Evolutionary conservation across 495 filamentous ascomycete species (phyloP).

Genomic region (Cercophora samala): DNA sequence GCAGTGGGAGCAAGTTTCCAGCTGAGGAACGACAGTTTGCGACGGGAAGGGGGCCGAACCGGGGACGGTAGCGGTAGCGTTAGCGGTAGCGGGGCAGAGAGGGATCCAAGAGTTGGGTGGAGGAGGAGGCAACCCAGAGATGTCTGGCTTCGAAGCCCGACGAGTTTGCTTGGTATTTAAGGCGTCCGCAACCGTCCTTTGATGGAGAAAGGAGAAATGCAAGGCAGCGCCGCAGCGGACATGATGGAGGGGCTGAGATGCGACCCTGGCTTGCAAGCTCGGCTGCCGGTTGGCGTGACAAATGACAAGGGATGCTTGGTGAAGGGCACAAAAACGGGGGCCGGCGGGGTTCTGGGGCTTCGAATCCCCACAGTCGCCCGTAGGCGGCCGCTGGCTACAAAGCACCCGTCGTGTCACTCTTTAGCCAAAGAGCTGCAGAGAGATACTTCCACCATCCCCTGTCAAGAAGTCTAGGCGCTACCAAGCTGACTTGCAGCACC

Average conservation of each 20-base stretch:
- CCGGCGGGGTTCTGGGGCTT: not conserved
- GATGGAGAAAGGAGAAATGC: slow-evolving; percentile 19
- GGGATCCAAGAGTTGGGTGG: not conserved
- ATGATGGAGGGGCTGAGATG: slow-evolving; percentile 22
- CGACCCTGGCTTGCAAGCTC: slow-evolving; percentile 10
- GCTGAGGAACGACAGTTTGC: not conserved
- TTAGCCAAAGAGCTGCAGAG: not conserved
- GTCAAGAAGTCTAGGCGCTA: slow-evolving; percentile 1
- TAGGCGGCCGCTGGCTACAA: slow-evolving; percentile 6
- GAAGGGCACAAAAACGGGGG: not conserved
- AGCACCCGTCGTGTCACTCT: not conserved
- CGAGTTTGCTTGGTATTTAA: slow-evolving; percentile 3
- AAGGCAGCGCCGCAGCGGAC: slow-evolving; percentile 8
- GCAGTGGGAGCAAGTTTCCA: not conserved
- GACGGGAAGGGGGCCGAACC: not conserved
- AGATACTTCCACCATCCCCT: not conserved
- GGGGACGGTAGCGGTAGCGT: not conserved
- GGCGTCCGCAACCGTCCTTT: slow-evolving; percentile 9
- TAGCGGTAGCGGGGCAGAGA: not conserved
- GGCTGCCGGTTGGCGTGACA: slow-evolving; percentile 18
- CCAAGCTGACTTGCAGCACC: slow-evolving; percentile 17
- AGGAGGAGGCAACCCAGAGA: slow-evolving; percentile 1
- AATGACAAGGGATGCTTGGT: slow-evolving; percentile 15
- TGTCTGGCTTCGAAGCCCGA: not conserved
- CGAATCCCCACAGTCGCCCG: slow-evolving; percentile 5